A percentile compares a stretch with the other conserved stretches of the same genome.
These are phyloP conservation scores for Dioscorea cayenensis DNA, from an alignment of 116 monocot genomes.

Conservation along the genomic window DNA sequence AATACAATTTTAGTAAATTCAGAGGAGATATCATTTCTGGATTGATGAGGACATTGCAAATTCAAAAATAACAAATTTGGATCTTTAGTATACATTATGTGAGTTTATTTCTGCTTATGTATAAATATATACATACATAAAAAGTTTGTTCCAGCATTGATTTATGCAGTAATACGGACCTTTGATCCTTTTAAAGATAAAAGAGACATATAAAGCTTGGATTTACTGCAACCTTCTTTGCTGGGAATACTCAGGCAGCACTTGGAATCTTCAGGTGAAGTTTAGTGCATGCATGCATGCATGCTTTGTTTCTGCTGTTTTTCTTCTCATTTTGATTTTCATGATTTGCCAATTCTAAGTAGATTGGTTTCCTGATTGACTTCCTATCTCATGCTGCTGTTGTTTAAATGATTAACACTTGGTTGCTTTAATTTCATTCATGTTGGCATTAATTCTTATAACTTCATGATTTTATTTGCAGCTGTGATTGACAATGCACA, in stretches of 20 bases:
- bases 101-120: conserved; percentile 8
- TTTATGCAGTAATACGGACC: conserved; percentile 34
- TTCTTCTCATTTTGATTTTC: no score
- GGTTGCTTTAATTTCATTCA: no score
- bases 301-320: no score
- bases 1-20: conserved; percentile 43
- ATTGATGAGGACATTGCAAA: conserved; percentile 64
- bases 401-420: no score
- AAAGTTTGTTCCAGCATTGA: conserved; percentile 37
- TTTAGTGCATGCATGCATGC: neutral
- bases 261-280: conserved; percentile 11
- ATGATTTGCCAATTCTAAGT: no score
- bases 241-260: conserved; percentile 35
- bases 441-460: no score
- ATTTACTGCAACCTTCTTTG: conserved; percentile 40
- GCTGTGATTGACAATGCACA: conserved; percentile 76
- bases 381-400: no score
- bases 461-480: conserved; percentile 5
- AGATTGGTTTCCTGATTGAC: no score
- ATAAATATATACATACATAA: no score
- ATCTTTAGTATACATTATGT: conserved; percentile 50
- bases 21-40: conserved; percentile 65
- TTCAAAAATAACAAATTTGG: conserved; percentile 41
- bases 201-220: conserved; percentile 22
- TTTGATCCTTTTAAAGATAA: conserved; percentile 27